Conservation (phyloP, 352 stramenopile genomes). For the Phytophthora cajani region DNA sequence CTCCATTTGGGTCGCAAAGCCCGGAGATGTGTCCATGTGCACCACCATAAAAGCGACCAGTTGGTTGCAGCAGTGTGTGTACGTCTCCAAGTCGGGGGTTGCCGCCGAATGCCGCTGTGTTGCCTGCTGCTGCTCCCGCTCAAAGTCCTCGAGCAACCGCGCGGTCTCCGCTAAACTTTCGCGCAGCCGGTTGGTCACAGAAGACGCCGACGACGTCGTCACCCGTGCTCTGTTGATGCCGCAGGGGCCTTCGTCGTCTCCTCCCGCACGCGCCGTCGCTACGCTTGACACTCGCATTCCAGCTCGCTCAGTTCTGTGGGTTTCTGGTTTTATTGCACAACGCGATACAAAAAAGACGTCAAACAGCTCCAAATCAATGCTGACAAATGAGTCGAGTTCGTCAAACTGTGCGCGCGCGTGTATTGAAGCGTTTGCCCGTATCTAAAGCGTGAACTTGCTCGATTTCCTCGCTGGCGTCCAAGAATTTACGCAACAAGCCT, state of each 20-base stretch:
- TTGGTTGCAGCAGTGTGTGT: conserved; percentile 54
- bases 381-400: no score
- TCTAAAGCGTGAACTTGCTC: no score
- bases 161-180: conserved; percentile 22
- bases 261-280: neutral
- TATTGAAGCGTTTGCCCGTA: no score
- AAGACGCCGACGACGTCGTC: neutral
- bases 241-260: neutral
- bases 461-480: no score
- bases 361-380: neutral
- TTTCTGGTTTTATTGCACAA: conserved; percentile 2
- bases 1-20: conserved; percentile 70
- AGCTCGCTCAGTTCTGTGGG: neutral
- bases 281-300: conserved; percentile 2
- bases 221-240: neutral
- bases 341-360: neutral
- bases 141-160: conserved; percentile 23
- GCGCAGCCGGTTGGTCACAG: conserved; percentile 14
- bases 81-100: conserved; percentile 38
- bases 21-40: conserved; percentile 61
- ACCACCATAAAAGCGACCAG: conserved; percentile 55
- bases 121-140: conserved; percentile 12
- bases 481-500: no score
- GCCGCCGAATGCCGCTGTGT: neutral
- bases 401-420: no score